Base-by-base conservation (phyloP, 2,329 filamentous ascomycete species). In the Neophaeococcomyces aloes region DNA sequence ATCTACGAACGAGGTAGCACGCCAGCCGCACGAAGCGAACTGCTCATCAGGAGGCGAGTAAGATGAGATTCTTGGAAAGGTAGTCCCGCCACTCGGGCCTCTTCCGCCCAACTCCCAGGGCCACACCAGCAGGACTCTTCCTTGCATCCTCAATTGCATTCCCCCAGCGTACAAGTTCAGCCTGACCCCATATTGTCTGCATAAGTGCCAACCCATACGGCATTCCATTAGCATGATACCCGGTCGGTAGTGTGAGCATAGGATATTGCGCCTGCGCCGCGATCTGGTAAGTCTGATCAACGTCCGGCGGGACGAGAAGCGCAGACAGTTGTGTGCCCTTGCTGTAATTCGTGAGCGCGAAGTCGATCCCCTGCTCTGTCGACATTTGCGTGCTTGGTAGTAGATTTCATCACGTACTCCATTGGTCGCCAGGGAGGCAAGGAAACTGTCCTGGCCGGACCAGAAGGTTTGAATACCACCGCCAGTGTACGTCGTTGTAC, bases 251-350 rank as follows among this genome's bases (percentile, higher is more conserved):
- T 7, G 48, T 55, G 30, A 59, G 52, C 13, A 61, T 54, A 2
- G 57, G 58, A 33, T 61, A 61, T 10, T 53, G 53, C 19, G 58
- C 58, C 47, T 61, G 58, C 15, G 57, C 58, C n/a, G 58, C 57
- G 40, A 59, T 52, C 39, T 59, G 57, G 39, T 59, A 57, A 1
- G 57, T 57, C 11, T 51, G 49, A 8, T 53, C 56, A 18, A 56
- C 57, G 7, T 54, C 47, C 38, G 59, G 57, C 42, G 52, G 59
- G 37, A 61, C 51, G 17, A 61, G 44, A 3, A 61, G 47, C n/a
- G 57, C 57, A 37, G 59, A 56, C 5, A 53, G 38, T 15, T 45
- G 38, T 27, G 27, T 38, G 3, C 58, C 62, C 40, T 8, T 35
- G 48, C 48, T 3, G 44, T 49, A 30, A 48, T 48, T 29, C 46